Evolutionary conservation across 139 green algal genomes (phyloP).

Genomic region (Mesostigma viride): DNA sequence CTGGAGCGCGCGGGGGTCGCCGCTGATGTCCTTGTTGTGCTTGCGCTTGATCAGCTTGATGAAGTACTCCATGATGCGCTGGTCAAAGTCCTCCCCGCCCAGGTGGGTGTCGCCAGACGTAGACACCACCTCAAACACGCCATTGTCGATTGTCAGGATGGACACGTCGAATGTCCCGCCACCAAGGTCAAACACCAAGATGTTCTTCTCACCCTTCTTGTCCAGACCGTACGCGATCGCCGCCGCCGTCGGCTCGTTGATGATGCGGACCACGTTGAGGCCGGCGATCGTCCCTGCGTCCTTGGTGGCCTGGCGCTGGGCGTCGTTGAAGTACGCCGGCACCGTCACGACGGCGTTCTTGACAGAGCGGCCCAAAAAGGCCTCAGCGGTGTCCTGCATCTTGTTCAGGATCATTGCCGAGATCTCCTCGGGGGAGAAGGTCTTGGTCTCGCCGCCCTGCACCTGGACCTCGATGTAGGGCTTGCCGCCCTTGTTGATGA

Average conservation of each 20-base stretch:
- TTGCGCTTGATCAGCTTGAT: slow-evolving; percentile 99
- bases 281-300: slow-evolving; percentile 71
- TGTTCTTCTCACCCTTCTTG: slow-evolving; percentile 80
- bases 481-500: slow-evolving; percentile 86
- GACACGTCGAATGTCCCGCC: slow-evolving; percentile 98
- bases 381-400: slow-evolving; percentile 82
- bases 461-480: slow-evolving; percentile 71
- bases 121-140: slow-evolving; percentile 91
- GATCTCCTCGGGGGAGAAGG: slow-evolving; percentile 91
- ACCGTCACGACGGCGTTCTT: slow-evolving; percentile 83
- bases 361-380: slow-evolving; percentile 68
- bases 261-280: slow-evolving; percentile 87
- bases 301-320: slow-evolving; percentile 94
- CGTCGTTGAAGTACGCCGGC: slow-evolving; percentile 98
- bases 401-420: slow-evolving; percentile 94
- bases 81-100: slow-evolving; percentile 97
- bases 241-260: slow-evolving; percentile 94
- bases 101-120: slow-evolving; percentile 94
- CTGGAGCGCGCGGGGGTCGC: slow-evolving; percentile 80
- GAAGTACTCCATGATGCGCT: slow-evolving; percentile 97
- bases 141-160: slow-evolving; percentile 95
- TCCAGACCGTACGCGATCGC: slow-evolving; percentile 93
- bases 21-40: slow-evolving; percentile 80
- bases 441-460: slow-evolving; percentile 40
- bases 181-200: slow-evolving; percentile 96